Percentiles rank a stretch among this genome's conserved stretches.
Conservation (phyloP, 331 rosid species). For the Dryas integrifolia region DNA sequence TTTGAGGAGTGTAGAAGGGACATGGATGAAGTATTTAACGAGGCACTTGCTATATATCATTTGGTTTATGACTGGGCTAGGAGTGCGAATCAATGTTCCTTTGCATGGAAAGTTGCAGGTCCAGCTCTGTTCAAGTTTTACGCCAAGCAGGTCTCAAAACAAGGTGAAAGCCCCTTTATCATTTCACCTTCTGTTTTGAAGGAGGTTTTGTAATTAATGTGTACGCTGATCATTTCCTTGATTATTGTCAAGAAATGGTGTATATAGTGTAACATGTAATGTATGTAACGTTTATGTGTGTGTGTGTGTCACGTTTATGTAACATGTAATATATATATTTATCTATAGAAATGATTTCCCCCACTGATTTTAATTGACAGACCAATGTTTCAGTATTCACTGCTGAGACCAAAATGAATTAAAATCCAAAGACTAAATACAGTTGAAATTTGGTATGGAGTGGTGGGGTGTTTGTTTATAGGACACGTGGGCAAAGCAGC, state of each 20-base stretch:
- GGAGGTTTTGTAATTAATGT: conserved; percentile 37
- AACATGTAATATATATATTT: no score
- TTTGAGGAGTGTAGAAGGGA: conserved; percentile 42
- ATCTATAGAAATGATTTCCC: no score
- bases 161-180: conserved; percentile 20
- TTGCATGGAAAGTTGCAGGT: conserved; percentile 79
- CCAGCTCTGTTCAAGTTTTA: conserved; percentile 43
- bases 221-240: no score
- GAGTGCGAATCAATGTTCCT: conserved; percentile 21
- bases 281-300: background rate
- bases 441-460: no score
- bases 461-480: no score
- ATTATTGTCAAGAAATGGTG: background rate
- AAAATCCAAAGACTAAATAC: no score
- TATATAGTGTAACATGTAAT: background rate
- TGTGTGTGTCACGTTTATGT: background rate
- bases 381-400: no score
- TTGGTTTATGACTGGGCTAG: conserved; percentile 49
- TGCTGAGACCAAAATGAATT: no score
- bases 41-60: conserved; percentile 62
- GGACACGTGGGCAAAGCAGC: no score
- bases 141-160: conserved; percentile 12
- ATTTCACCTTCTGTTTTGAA: conserved; percentile 43
- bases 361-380: no score
- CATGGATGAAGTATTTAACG: conserved; percentile 40